A percentile compares a stretch with the other conserved stretches of the same genome.
phyloP scores from a whole-genome alignment of 2,329 filamentous ascomycete genomes.

The Ophiostoma quercus region DNA sequence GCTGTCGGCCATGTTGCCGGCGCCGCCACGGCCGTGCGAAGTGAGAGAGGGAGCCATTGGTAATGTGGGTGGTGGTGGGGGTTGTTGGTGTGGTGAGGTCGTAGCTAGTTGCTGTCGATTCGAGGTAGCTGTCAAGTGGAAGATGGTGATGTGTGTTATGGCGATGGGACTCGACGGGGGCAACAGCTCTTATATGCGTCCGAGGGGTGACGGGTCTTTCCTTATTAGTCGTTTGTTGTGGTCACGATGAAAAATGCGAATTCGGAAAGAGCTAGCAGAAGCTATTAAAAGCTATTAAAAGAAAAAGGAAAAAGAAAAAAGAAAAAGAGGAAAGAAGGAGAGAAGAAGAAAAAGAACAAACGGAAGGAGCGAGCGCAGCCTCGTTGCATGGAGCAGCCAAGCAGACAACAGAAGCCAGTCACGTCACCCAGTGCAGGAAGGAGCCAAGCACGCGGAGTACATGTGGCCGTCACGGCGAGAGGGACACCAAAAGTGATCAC shows the following conservation, averaged over 20 bases:
- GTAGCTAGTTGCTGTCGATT: too few species aligned
- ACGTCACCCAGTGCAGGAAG: constrained; percentile 14
- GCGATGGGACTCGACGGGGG: not conserved
- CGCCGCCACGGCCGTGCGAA: constrained; percentile 73
- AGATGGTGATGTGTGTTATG: not conserved
- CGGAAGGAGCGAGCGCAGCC: constrained; percentile 11
- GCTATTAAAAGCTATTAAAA: not conserved
- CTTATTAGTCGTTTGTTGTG: constrained; percentile 16
- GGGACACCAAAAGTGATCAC: constrained; percentile 22
- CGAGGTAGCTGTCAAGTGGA: not conserved
- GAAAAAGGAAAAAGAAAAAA: constrained; percentile 13
- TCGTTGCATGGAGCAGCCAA: not conserved
- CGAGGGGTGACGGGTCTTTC: not conserved
- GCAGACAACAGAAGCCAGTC: not conserved
- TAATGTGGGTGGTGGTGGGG: not conserved
- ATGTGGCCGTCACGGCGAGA: not conserved
- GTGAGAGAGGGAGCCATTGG: constrained; percentile 40
- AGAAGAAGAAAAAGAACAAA: not conserved
- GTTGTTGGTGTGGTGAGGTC: not conserved
- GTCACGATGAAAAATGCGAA: constrained; percentile 4
- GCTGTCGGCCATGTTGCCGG: constrained; percentile 63
- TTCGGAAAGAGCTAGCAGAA: not conserved
- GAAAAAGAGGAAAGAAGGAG: not conserved
- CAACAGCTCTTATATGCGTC: not conserved
- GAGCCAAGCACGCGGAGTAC: not conserved